Evolutionary conservation across 2,329 filamentous ascomycete genomes (phyloP).

Genomic region (Botrytis sinoallii): DNA sequence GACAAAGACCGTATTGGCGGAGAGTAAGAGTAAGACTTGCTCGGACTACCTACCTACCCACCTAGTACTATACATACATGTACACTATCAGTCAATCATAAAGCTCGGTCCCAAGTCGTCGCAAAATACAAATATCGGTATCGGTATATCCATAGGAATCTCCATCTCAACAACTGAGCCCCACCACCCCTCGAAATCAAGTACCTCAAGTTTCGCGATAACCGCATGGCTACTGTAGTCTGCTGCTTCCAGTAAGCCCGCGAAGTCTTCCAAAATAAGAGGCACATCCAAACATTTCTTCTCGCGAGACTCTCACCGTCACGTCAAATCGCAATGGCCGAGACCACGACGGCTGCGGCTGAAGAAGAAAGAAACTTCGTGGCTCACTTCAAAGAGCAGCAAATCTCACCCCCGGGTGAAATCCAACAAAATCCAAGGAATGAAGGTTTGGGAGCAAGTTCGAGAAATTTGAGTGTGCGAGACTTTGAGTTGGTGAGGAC

Average conservation of each 20-base stretch:
- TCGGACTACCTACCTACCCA: background rate
- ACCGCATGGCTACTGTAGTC: constrained; percentile 19
- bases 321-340: background rate
- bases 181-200: constrained; percentile 10
- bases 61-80: background rate
- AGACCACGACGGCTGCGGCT: constrained; percentile 10
- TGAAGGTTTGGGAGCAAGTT: constrained; percentile 33
- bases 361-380: constrained; percentile 35
- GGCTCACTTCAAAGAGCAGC: constrained; percentile 29
- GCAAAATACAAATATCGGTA: background rate
- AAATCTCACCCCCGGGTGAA: constrained; percentile 29
- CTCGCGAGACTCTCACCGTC: background rate
- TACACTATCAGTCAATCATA: background rate
- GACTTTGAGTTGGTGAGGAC: constrained; percentile 75
- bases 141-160: background rate
- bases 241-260: constrained; percentile 11
- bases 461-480: constrained; percentile 41
- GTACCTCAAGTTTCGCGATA: constrained; percentile 9
- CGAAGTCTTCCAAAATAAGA: constrained; percentile 2
- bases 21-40: background rate
- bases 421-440: constrained; percentile 31
- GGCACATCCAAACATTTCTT: background rate
- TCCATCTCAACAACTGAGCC: constrained; percentile 6
- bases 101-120: constrained; percentile 10
- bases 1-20: background rate